phyloP scores from a whole-genome alignment of 1,284 basidiomycete genomes.

The Entoloma clypeatum region DNA sequence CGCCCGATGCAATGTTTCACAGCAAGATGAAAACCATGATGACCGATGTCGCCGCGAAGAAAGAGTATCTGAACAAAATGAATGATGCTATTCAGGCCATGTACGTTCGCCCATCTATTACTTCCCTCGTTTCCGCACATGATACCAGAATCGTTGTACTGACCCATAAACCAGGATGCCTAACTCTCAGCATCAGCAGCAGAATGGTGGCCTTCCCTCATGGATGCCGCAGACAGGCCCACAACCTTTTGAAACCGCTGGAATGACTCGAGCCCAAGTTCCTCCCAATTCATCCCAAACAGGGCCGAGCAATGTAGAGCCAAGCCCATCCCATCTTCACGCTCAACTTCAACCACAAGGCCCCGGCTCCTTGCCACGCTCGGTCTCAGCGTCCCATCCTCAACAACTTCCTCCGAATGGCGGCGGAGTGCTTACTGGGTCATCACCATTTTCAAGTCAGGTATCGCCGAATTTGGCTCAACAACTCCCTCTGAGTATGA shows the following conservation, averaged over 20 bases:
- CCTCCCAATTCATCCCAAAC: slow-evolving; percentile 14
- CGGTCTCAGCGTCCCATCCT: slow-evolving; percentile 32
- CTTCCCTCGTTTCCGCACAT: background rate
- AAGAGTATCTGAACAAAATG: slow-evolving; percentile 36
- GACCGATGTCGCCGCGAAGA: slow-evolving; percentile 31
- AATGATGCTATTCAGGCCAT: slow-evolving; percentile 18
- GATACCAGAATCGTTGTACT: background rate
- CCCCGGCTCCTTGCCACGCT: slow-evolving; percentile 29
- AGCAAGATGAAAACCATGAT: slow-evolving; percentile 29
- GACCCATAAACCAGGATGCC: slow-evolving; percentile 6
- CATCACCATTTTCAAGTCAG: slow-evolving; percentile 24
- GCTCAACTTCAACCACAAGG: slow-evolving; percentile 25
- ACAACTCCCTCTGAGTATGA: slow-evolving; percentile 17
- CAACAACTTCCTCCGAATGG: slow-evolving; percentile 19
- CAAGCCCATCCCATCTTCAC: slow-evolving; percentile 30
- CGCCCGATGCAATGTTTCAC: slow-evolving; percentile 26
- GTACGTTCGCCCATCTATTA: slow-evolving; percentile 10
- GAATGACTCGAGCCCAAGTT: slow-evolving; percentile 11
- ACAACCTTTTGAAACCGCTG: slow-evolving; percentile 5
- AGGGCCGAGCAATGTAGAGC: slow-evolving; percentile 22
- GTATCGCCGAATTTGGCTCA: slow-evolving; percentile 23
- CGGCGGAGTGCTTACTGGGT: slow-evolving; percentile 5
- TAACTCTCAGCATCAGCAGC: slow-evolving; percentile 14
- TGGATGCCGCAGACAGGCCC: slow-evolving; percentile 16
- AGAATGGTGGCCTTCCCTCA: slow-evolving; percentile 14